A percentile compares a stretch with the other conserved stretches of the same genome.
Evolutionary conservation across 495 filamentous ascomycete genomes (phyloP).

Genomic region (Trypethelium eluteriae): DNA sequence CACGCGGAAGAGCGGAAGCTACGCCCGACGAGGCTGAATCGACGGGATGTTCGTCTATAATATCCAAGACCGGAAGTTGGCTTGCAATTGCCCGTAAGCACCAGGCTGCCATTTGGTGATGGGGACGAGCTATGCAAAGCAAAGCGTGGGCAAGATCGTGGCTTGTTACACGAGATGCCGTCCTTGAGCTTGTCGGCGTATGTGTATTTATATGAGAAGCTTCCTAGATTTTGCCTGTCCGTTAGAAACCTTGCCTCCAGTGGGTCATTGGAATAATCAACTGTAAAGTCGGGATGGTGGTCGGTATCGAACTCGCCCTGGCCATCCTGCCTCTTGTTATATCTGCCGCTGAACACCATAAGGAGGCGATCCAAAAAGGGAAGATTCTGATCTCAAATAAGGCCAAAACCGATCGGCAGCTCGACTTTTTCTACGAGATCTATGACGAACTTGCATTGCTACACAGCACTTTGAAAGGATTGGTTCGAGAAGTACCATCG

Average conservation of each 20-base stretch:
- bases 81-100: neutral
- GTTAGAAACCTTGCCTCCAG: neutral
- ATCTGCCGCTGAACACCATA: slow-evolving; percentile 11
- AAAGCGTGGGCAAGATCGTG: too few species aligned
- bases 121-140: too few species aligned
- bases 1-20: neutral
- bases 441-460: neutral
- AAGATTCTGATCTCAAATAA: slow-evolving; percentile 11
- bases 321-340: slow-evolving; percentile 13
- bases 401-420: neutral
- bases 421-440: neutral
- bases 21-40: neutral
- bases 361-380: neutral
- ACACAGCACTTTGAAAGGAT: neutral
- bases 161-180: too few species aligned
- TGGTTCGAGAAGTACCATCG: neutral
- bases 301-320: slow-evolving; percentile 12
- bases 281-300: neutral
- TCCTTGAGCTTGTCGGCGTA: too few species aligned
- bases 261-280: neutral
- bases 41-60: neutral
- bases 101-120: too few species aligned
- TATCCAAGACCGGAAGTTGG: neutral
- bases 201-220: too few species aligned
- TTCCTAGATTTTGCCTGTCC: neutral